Conservation (phyloP, 805 yeast genomes). For the Wickerhamiella cacticola region DNA sequence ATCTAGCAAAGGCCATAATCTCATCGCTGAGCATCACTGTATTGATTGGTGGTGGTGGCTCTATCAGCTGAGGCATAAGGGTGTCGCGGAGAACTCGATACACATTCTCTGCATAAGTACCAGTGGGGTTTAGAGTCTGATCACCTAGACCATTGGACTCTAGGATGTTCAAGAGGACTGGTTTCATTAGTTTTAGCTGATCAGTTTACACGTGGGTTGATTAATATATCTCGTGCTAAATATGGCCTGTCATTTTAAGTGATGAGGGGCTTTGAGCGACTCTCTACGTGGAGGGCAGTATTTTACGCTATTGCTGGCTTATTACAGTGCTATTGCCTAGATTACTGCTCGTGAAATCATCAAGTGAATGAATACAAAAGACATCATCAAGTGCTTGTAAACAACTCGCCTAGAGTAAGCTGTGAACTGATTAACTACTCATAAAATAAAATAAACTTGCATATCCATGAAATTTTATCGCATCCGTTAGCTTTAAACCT, state of each 20-base stretch:
- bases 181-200: not conserved
- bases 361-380: too few relatives aligned
- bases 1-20: not conserved
- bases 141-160: not conserved
- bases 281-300: too few relatives aligned
- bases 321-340: too few relatives aligned
- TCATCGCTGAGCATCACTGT: not conserved
- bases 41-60: not conserved
- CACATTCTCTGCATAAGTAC: not conserved
- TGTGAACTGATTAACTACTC: too few relatives aligned
- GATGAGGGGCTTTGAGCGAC: not conserved
- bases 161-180: not conserved
- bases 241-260: not conserved
- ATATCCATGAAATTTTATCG: too few relatives aligned
- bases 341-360: too few relatives aligned
- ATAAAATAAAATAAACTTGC: too few relatives aligned
- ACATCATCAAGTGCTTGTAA: too few relatives aligned
- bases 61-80: not conserved
- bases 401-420: too few relatives aligned
- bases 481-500: too few relatives aligned
- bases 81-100: not conserved
- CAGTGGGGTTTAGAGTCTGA: not conserved
- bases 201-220: not conserved
- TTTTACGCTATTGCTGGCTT: too few relatives aligned
- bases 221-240: too few relatives aligned